phyloP scores from a whole-genome alignment of 208 protist species.

The Leptomonas seymouri region DNA sequence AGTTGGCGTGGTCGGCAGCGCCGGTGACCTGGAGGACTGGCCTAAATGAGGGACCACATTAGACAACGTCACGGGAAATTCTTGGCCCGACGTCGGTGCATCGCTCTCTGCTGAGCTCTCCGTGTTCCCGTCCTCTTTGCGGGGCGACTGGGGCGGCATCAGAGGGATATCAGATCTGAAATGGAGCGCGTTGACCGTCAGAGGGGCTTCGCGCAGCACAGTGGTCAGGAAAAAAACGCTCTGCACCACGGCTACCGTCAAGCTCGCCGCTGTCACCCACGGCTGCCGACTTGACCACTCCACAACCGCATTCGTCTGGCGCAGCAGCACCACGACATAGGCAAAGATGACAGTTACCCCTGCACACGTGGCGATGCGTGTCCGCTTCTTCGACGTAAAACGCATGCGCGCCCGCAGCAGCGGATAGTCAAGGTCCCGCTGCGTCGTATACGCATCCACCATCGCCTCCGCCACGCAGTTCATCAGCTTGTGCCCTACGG shows the following conservation, averaged over 20 bases:
- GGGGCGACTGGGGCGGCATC: not conserved
- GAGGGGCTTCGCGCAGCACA: slow-evolving; percentile 20
- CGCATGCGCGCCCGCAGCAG: slow-evolving; percentile 52
- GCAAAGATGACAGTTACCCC: slow-evolving; percentile 39
- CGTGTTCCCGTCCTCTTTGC: slow-evolving; percentile 2
- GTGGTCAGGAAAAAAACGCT: slow-evolving; percentile 30
- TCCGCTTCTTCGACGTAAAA: slow-evolving; percentile 60
- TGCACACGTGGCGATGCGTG: slow-evolving; percentile 47
- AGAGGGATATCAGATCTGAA: not conserved
- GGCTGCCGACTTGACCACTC: slow-evolving; percentile 46
- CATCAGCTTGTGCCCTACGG: slow-evolving; percentile 73
- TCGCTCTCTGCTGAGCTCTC: not conserved
- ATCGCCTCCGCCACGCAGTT: slow-evolving; percentile 78
- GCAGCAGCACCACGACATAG: slow-evolving; percentile 29
- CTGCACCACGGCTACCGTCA: slow-evolving; percentile 23
- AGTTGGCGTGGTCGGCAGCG: slow-evolving; percentile 2
- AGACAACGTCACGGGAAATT: slow-evolving; percentile 2
- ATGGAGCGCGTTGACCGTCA: slow-evolving; percentile 8
- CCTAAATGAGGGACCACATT: not conserved
- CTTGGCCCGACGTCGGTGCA: not conserved
- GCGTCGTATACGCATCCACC: slow-evolving; percentile 69
- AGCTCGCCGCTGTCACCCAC: slow-evolving; percentile 30
- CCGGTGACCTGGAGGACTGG: slow-evolving; percentile 3
- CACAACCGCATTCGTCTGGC: slow-evolving; percentile 60
- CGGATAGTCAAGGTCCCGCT: slow-evolving; percentile 77